Evolutionary conservation across 192 early-diverging fungal genomes (phyloP).

Genomic region (Linderina pennispora): DNA sequence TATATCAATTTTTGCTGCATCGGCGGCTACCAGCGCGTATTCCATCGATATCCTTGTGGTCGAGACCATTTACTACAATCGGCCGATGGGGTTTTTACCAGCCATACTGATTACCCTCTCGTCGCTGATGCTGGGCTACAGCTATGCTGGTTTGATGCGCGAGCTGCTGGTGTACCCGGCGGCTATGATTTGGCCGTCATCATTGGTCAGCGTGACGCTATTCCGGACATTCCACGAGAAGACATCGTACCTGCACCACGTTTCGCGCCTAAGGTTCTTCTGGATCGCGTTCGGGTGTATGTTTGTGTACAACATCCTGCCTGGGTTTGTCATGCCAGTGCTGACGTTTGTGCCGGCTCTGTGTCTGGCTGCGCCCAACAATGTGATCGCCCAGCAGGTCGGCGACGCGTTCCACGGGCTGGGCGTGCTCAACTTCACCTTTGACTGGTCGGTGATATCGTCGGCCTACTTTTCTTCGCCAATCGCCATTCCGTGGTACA

Average conservation of each 20-base stretch:
- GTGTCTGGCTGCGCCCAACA: conserved; percentile 48
- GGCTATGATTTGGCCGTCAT: conserved; percentile 52
- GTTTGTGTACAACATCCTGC: conserved; percentile 57
- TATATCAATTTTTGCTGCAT: conserved; percentile 59
- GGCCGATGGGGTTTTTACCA: conserved; percentile 48
- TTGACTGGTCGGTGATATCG: conserved; percentile 46
- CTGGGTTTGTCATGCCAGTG: conserved; percentile 51
- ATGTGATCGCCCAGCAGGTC: conserved; percentile 20
- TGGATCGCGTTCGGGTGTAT: conserved; percentile 44
- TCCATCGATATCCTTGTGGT: conserved; percentile 57
- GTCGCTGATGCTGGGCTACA: conserved; percentile 54
- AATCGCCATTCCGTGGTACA: conserved; percentile 54
- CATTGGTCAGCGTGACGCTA: conserved; percentile 42
- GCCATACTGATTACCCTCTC: conserved; percentile 54
- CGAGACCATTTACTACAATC: conserved; percentile 50
- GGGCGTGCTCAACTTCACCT: conserved; percentile 41
- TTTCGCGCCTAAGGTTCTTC: conserved; percentile 56
- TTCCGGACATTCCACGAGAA: conserved; percentile 37
- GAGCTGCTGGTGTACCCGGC: conserved; percentile 48
- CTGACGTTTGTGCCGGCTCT: conserved; percentile 46
- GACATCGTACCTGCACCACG: conserved; percentile 1
- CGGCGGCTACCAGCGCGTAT: conserved; percentile 52
- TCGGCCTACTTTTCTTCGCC: conserved; percentile 34
- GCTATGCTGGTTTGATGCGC: conserved; percentile 49
- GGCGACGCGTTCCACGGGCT: conserved; percentile 41